Base-by-base conservation (phyloP, 192 early-diverging fungal species). In the Allomyces macrogynus region DNA sequence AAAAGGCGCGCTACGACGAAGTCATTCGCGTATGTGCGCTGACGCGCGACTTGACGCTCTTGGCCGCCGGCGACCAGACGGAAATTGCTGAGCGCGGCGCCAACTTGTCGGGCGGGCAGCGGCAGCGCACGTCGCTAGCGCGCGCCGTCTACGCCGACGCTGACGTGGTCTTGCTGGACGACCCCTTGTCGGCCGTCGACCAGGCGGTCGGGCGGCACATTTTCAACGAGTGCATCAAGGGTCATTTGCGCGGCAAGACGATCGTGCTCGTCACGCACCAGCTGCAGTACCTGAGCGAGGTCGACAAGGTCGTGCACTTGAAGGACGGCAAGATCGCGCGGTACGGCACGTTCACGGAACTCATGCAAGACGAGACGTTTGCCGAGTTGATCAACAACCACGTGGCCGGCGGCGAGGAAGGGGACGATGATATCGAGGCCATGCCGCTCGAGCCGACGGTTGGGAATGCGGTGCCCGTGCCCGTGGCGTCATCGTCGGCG, bases 71-170 rank as follows among this genome's bases (percentile, higher is more conserved):
- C 64, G 87, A 87, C 62, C 64, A 77, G 66, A 89, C 87, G 0
- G 81, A 86, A 54, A 83, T 87, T 69, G 86, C 82, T 54, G 83
- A 86, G 32, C 72, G 76, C 10, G 83, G 86, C 62, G 83, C 80
- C 60, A 88, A 86, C 65, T 76, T 90, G 63, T 86, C 83, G 66
- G 79, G 85, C 23, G 87, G 86, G 0, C 87, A 89, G 70, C 66
- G 76, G 11, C 83, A 84, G 32, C 83, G 87, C 16, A 74, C 89
- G 22, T 78, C 77, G 25, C 67, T 84, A 64, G 84, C 85, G 0
- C 71, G 85, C 10, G 77, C 81, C 10, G 62, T 63, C 16, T 63
- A 63, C 40, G 62, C 62, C 16, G 14, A 18, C 25, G n/a, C 12
- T 3, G 66, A 67, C 57, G 62, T 60, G 62, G 66, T 67, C 18